phyloP scores from a whole-genome alignment of 495 filamentous ascomycete genomes.

The Jackrogersella multiformis region DNA sequence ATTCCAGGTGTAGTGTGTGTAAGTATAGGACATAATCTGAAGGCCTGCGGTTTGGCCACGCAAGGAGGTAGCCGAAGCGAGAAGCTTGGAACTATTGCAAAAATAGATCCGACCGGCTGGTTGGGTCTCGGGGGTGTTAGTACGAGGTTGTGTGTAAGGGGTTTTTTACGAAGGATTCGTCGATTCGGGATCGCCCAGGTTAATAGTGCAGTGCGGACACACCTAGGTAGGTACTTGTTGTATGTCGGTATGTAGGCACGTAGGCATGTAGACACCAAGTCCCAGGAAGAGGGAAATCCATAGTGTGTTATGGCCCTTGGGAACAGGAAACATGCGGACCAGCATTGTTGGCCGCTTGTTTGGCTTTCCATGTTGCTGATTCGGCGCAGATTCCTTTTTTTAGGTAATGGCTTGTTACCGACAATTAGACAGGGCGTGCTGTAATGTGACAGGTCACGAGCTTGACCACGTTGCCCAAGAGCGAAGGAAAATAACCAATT shows the following conservation, averaged over 20 bases:
- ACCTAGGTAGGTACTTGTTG: no score
- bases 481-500: not conserved
- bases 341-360: slow-evolving; percentile 13
- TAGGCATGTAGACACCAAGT: not conserved
- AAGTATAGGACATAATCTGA: not conserved
- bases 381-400: slow-evolving; percentile 28
- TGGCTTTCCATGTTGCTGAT: slow-evolving; percentile 3
- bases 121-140: slow-evolving; percentile 21
- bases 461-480: slow-evolving; percentile 18
- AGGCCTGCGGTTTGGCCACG: slow-evolving; percentile 8
- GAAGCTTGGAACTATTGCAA: slow-evolving; percentile 6
- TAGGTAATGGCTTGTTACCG: slow-evolving; percentile 35
- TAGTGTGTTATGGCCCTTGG: not conserved
- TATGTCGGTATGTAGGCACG: no score
- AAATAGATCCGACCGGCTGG: slow-evolving; percentile 27
- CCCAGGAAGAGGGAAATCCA: not conserved
- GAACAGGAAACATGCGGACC: not conserved
- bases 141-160: slow-evolving; percentile 28
- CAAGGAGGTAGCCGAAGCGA: slow-evolving; percentile 20
- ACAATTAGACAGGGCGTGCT: slow-evolving; percentile 9
- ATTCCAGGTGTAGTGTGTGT: not conserved
- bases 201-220: slow-evolving; percentile 15
- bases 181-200: slow-evolving; percentile 21
- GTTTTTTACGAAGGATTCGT: slow-evolving; percentile 21
- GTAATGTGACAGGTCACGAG: slow-evolving; percentile 20